A percentile compares a stretch with the other conserved stretches of the same genome.
phyloP scores from a whole-genome alignment of 1,139 yeast species.

The Taiozyma onychis region DNA sequence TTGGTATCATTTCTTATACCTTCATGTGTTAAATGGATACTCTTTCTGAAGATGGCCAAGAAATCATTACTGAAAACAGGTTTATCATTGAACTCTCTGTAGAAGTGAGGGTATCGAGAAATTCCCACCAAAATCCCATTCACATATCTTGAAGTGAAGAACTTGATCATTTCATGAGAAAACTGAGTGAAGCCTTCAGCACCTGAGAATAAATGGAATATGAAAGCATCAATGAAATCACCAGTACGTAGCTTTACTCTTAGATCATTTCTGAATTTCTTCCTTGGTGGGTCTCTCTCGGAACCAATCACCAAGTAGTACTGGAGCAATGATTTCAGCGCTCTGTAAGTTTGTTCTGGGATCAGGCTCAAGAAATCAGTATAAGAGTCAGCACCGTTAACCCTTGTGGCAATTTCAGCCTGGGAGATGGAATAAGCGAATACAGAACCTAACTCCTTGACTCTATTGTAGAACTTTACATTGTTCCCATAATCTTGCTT shows the following conservation, averaged over 20 bases:
- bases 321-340: constrained; percentile 37
- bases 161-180: constrained; percentile 4
- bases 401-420: constrained; percentile 46
- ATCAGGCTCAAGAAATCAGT: constrained; percentile 31
- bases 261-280: not conserved
- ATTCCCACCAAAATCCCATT: not conserved
- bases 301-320: constrained; percentile 5
- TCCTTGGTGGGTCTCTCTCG: not conserved
- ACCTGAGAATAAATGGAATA: constrained; percentile 7
- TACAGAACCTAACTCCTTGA: not conserved
- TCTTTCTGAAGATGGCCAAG: not conserved
- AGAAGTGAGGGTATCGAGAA: not conserved
- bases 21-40: not conserved
- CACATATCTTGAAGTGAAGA: constrained; percentile 5
- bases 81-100: not conserved
- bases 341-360: constrained; percentile 34
- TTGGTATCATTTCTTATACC: not conserved
- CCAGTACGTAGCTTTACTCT: not conserved
- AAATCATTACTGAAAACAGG: not conserved
- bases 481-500: not conserved
- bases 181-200: constrained; percentile 2
- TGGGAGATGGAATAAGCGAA: constrained; percentile 38
- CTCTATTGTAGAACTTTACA: not conserved
- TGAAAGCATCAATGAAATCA: constrained; percentile 10
- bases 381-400: constrained; percentile 32